These are phyloP conservation scores for Knoxia roxburghii DNA, from an alignment of 257 asterid genomes.

Conservation along the genomic window DNA sequence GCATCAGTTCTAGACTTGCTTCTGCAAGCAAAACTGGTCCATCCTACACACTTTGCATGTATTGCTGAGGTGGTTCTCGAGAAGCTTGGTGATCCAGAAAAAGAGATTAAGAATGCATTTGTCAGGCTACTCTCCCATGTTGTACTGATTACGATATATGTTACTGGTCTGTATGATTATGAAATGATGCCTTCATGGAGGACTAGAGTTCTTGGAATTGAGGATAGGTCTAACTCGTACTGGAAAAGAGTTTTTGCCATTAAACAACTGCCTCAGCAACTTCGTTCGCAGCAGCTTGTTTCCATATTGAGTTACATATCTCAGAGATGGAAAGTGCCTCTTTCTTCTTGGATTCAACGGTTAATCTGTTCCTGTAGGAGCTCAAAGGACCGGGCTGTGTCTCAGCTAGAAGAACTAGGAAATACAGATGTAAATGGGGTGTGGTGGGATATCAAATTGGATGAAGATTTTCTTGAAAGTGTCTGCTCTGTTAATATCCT, in stretches of 20 bases:
- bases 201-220: conserved; percentile 42
- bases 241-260: conserved; percentile 96
- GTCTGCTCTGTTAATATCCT: conserved; percentile 67
- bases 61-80: conserved; percentile 72
- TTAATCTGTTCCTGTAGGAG: conserved; percentile 60
- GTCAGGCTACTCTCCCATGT: conserved; percentile 65
- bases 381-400: conserved; percentile 41
- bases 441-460: conserved; percentile 66
- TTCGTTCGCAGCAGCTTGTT: conserved; percentile 94
- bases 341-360: conserved; percentile 91
- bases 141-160: conserved; percentile 60
- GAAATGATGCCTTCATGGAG: conserved; percentile 37
- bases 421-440: conserved; percentile 45
- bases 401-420: conserved; percentile 62
- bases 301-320: conserved; percentile 87
- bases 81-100: conserved; percentile 88
- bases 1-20: conserved; percentile 66
- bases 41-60: conserved; percentile 57
- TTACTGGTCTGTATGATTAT: conserved; percentile 59
- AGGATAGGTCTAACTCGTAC: conserved; percentile 38
- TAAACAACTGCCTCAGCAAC: conserved; percentile 72
- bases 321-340: conserved; percentile 92
- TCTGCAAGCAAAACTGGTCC: conserved; percentile 76
- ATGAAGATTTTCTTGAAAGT: conserved; percentile 66
- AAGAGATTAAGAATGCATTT: conserved; percentile 54